Evolutionary conservation across 1,139 yeast genomes (phyloP), one percentile per base, ranked within the genome.

Genomic region (Suhomyces ambrosiae): DNA sequence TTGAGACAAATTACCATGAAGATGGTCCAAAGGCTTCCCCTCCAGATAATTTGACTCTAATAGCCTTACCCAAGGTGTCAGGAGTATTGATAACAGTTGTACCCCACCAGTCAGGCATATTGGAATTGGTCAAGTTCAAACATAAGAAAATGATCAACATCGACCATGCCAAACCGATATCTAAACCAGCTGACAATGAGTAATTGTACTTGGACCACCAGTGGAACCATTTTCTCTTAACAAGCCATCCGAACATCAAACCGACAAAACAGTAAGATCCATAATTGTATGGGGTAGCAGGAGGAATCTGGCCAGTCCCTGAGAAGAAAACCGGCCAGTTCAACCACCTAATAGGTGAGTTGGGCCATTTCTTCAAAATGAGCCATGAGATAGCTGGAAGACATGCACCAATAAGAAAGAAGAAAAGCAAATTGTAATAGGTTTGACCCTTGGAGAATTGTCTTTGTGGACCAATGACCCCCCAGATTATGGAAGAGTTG

Each of bases 171-270:
- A 80, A 59, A 32, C 84, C 81, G 36, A 76, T 63, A 50, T 76
- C 82, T 43, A 80, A 52, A 15, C 79, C 85, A 2, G 82, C 81
- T 17, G 82, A 73, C 42, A 80, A 60, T 16, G 78, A 64, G 53
- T 76, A 79, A 56, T 77, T 78, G 62, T 80, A 80, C 62, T 80
- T 80, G 30, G 78, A 63, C 85, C 85, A 80, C 86, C 85, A 80
- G 46, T 69, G 69, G 53, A 76, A 73, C 58, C 58, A 67, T 47
- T 52, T 63, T 45, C 56, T 63, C 56, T 68, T 66, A 37, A 68
- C 57, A 53, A 45, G 62, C 57, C 52, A 53, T 30, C 63, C 61
- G 44, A 68, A 66, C 41, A 56, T 44, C 45, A 60, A 38, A 23
- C 68, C 71, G 43, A 61, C 68, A 22, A 53, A 50, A 51, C 68